Evolutionary conservation across 257 asterid genomes (phyloP), one percentile per base, ranked within the genome.

Genomic region (Gentiana straminea): DNA sequence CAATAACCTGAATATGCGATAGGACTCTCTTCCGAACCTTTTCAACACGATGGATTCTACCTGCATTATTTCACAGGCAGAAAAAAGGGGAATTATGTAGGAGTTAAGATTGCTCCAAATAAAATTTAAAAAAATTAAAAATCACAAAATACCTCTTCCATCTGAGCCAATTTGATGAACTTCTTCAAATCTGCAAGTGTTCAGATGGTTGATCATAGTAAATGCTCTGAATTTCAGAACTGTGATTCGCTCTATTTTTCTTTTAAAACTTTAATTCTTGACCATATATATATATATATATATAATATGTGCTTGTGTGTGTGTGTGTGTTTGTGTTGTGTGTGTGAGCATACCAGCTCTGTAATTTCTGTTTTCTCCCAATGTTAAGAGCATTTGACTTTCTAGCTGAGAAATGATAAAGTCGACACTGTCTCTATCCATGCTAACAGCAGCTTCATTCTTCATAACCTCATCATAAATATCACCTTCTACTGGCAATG

Each of bases 21-120:
- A 86, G 47, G 94, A 95, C 62, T 88, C 94, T 72, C 55, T 71
- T 62, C 98, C 98, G 59, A 85, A 78, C 69, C 97, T 83, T 77
- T 66, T 88, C 68, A 72, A 64, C 47, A 92, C 79, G 73, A 83
- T 72, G 60, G 97, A 80, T 63, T 92, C 97, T 69, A 92, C 93
- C 98, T 91, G 73, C 66, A 49, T 60, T 50, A 51, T 13, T 72
- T 60, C 37, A 57, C 55, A 32, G 55, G 64, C 35, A 63, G 44
- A 57, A 61, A 53, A 59, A 65, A 54, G 56, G 43, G 61, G 54
- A 54, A 13, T 41, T 50, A 39, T 41, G 5, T 33, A 62, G 64
- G 54, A 46, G 50, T 46, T 33, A 6, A 7, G 38, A 35, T 32
- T 15, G 9, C 36, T 46, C 5, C 2, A 35, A 60, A 39, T 53